Evolutionary conservation across 169 alveolate species (phyloP), one percentile per base, ranked within the genome.

Genomic region (Plasmodium vinckei): DNA sequence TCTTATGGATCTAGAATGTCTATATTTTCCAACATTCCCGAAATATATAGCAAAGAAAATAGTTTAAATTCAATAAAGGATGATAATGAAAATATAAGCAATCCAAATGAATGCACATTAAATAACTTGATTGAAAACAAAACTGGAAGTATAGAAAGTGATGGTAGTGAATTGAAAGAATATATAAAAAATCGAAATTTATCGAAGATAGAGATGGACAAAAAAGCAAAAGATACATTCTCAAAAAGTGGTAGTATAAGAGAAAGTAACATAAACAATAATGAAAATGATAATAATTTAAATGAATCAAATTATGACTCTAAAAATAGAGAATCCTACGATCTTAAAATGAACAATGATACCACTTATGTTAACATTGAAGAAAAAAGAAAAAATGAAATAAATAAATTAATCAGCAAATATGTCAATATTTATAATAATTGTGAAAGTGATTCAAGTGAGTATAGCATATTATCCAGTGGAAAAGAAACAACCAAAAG

Each of bases 381-480:
- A 82, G 72, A 82, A 61, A 82, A 60, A 47, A 82, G 59, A 65
- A 82, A 54, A 70, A 65, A 82, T 61, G 71, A 82, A 82, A 67
- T 82, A 46, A 15, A 82, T 23, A 57, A 67, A 5, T 59, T 82
- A 71, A 49, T 82, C 60, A 82, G 67, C 27, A 82, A 65, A 19
- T 82, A 82, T 49, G 27, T 82, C 13, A 53, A 53, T 67, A 82
- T 82, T 51, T 67, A 82, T 56, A 51, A 25, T 15, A 59, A 67
- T 42, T 47, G 53, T 56, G 88, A 73, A 46, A 47, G n/a, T 51
- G 49, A 61, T 21, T 65, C 65, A 27, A 46, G 90, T 82, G 82
- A 82, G 23, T 82, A 82, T 67, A 67, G 84, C 17, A 67, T 82
- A 82, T 54, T 23, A 13, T 19, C 79, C 25, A 67, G 64, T 47